Percentiles rank a stretch among this genome's conserved stretches.
Conservation (phyloP, 768 basidiomycete species). For the Mycena pura region DNA sequence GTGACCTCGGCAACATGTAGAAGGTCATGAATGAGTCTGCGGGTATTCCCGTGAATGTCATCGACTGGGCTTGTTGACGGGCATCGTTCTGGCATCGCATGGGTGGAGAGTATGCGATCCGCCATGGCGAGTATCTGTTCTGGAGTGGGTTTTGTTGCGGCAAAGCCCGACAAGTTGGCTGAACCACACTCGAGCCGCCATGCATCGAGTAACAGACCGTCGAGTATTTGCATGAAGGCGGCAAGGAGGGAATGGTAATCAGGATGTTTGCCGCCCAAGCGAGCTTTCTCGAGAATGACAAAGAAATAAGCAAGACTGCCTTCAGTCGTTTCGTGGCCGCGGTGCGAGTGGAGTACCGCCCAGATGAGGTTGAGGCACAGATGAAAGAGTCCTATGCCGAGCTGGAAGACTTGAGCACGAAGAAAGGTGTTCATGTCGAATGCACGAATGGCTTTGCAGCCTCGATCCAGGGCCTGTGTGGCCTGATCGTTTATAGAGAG, state of each 20-base stretch:
- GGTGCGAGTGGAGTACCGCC: slow-evolving; percentile 36
- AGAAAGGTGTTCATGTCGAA: slow-evolving; percentile 26
- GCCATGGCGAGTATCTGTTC: slow-evolving; percentile 27
- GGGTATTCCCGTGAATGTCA: slow-evolving; percentile 30
- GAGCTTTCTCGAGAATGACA: slow-evolving; percentile 36
- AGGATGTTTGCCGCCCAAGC: slow-evolving; percentile 38
- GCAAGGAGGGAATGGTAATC: slow-evolving; percentile 41
- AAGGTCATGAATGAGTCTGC: slow-evolving; percentile 36
- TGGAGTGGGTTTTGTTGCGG: slow-evolving; percentile 34
- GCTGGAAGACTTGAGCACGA: slow-evolving; percentile 30
- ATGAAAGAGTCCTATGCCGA: slow-evolving; percentile 41
- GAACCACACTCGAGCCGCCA: slow-evolving; percentile 37
- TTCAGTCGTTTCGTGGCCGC: slow-evolving; percentile 29
- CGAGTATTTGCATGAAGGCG: slow-evolving; percentile 38
- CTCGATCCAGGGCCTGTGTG: neutral
- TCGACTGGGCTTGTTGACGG: slow-evolving; percentile 17
- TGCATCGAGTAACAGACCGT: slow-evolving; percentile 39
- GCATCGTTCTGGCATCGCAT: slow-evolving; percentile 26
- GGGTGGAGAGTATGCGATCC: slow-evolving; percentile 28
- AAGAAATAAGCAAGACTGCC: slow-evolving; percentile 41
- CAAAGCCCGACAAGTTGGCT: slow-evolving; percentile 18
- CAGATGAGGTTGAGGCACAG: slow-evolving; percentile 42
- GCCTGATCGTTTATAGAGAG: slow-evolving; percentile 3
- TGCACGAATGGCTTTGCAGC: neutral
- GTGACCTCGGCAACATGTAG: slow-evolving; percentile 38